phyloP scores from a whole-genome alignment of 495 filamentous ascomycete genomes.

The Penicillium dipodomyicola region DNA sequence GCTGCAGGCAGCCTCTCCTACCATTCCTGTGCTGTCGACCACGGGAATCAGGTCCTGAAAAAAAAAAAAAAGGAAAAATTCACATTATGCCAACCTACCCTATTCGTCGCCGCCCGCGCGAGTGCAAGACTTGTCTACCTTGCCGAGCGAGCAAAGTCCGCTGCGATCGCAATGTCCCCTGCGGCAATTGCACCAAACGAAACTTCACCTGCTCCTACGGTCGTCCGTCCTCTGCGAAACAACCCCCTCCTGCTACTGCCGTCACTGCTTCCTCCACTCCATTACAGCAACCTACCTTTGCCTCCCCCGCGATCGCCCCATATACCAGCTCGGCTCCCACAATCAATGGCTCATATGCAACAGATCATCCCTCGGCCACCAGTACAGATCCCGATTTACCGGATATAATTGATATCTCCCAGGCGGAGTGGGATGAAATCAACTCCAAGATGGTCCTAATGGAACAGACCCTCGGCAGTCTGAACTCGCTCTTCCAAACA shows the following conservation, averaged over 20 bases:
- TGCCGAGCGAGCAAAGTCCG: conserved; percentile 55
- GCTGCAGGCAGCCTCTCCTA: conserved; percentile 18
- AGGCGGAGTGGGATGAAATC: conserved; percentile 47
- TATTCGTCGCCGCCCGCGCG: conserved; percentile 46
- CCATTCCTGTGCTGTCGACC: conserved; percentile 11
- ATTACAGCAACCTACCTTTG: conserved; percentile 17
- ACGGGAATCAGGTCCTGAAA: conserved; percentile 15
- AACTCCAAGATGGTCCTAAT: conserved; percentile 46
- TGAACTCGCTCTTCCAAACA: conserved; percentile 36
- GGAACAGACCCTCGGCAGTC: conserved; percentile 43
- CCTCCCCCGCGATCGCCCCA: conserved; percentile 15
- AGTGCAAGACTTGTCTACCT: conserved; percentile 50
- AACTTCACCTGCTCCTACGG: conserved; percentile 71
- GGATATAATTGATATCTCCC: conserved; percentile 39
- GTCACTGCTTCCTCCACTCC: conserved; percentile 22
- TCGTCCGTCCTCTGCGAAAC: conserved; percentile 48
- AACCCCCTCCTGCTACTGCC: conserved; percentile 16
- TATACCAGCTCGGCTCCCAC: conserved; percentile 10
- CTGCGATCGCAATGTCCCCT: conserved; percentile 71
- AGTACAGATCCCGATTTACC: conserved; percentile 27
- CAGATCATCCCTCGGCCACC: conserved; percentile 15
- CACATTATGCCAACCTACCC: conserved; percentile 39
- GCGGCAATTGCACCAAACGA: conserved; percentile 70
- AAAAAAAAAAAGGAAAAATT: conserved; percentile 3
- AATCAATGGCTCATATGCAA: conserved; percentile 16